phyloP scores from a whole-genome alignment of 192 early-diverging fungal species.

The Podila horticola region DNA sequence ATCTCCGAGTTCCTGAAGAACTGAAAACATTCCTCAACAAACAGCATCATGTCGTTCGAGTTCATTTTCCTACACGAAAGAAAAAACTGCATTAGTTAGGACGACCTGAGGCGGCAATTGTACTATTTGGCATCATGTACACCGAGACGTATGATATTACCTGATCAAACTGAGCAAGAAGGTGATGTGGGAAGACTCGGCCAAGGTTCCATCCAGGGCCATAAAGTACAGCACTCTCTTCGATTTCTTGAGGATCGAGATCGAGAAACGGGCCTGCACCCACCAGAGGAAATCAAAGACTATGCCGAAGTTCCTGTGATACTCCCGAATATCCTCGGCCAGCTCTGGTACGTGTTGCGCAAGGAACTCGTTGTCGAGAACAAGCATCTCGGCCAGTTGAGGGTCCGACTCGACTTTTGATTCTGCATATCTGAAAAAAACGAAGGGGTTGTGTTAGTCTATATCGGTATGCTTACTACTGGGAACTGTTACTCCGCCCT shows the following conservation, averaged over 20 bases:
- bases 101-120: too few species aligned
- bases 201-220: constrained; percentile 57
- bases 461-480: too few species aligned
- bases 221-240: constrained; percentile 75
- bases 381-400: constrained; percentile 53
- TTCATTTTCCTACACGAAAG: constrained; percentile 37
- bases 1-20: constrained; percentile 13
- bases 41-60: constrained; percentile 43
- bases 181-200: constrained; percentile 41
- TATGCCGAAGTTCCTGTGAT: constrained; percentile 69
- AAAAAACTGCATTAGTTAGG: too few species aligned
- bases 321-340: constrained; percentile 56
- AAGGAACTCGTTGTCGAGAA: constrained; percentile 71
- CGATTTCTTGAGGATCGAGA: constrained; percentile 60
- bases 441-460: too few species aligned
- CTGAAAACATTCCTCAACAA: constrained; percentile 39
- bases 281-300: constrained; percentile 67
- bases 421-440: constrained; percentile 16
- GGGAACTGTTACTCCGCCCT: too few species aligned
- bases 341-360: constrained; percentile 59
- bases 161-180: constrained; percentile 53
- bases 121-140: too few species aligned
- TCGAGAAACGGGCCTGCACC: constrained; percentile 66
- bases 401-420: constrained; percentile 47
- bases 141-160: constrained; percentile 17